A percentile compares a stretch with the other conserved stretches of the same genome.
Conservation (phyloP, 2,329 filamentous ascomycete species). For the Decorospora gaudefroyi region DNA sequence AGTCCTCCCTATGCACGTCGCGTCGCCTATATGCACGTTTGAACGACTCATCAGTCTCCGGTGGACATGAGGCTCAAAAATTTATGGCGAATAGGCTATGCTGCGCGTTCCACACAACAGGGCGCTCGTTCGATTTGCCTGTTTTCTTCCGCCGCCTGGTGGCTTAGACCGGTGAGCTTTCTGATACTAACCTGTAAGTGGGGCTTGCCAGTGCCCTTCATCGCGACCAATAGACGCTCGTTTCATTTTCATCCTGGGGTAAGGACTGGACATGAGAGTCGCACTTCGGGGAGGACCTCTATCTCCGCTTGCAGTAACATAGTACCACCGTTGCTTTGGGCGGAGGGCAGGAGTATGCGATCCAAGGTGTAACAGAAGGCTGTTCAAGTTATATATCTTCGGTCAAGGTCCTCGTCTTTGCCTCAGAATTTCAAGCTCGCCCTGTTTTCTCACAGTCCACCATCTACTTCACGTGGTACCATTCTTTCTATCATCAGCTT, state of each 20-base stretch:
- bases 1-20: conserved; percentile 20
- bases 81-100: conserved; percentile 3
- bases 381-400: conserved; percentile 21
- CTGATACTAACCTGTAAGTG: conserved; percentile 15
- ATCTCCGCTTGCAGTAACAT: conserved; percentile 16
- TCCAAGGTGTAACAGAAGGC: conserved; percentile 10
- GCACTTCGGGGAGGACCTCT: conserved; percentile 12
- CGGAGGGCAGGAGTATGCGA: conserved; percentile 8
- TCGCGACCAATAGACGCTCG: conserved; percentile 17
- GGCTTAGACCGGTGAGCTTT: conserved; percentile 30
- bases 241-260: conserved; percentile 9
- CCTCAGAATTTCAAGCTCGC: conserved; percentile 13
- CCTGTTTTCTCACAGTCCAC: too few species aligned
- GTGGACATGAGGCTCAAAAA: conserved; percentile 25
- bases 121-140: conserved; percentile 22
- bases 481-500: neutral
- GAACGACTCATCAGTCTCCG: conserved; percentile 16
- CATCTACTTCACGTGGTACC: conserved; percentile 6
- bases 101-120: conserved; percentile 6
- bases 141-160: conserved; percentile 14
- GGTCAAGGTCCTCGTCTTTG: conserved; percentile 18
- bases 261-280: conserved; percentile 7
- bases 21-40: conserved; percentile 15
- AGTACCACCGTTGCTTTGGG: conserved; percentile 16
- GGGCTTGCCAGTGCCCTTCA: conserved; percentile 21